Evolutionary conservation across 306 rosid genomes (phyloP).

Genomic region (Vigna trinervia): DNA sequence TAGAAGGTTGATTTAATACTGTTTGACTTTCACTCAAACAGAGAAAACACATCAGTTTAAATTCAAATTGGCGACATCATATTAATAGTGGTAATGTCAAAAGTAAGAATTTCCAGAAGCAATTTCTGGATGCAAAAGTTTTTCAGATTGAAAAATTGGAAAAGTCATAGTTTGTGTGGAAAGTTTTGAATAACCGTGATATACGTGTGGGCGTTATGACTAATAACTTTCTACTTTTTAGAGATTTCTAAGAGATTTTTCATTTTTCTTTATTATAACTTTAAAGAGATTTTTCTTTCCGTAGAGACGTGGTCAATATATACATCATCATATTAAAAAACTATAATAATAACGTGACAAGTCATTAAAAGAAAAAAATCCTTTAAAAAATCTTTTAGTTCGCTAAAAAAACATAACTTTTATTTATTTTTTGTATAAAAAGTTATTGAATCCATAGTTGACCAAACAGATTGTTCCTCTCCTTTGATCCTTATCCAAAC

Average conservation of each 20-base stretch:
- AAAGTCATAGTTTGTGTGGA: not conserved
- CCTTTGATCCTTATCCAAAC: slow-evolving; percentile 30
- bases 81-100: not conserved
- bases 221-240: not conserved
- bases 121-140: not conserved
- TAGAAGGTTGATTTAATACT: slow-evolving; percentile 1
- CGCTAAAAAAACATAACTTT: slow-evolving; percentile 42
- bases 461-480: not conserved
- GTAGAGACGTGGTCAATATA: not conserved
- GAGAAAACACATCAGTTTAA: not conserved
- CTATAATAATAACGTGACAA: slow-evolving; percentile 15
- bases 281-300: not conserved
- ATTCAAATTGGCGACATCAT: not conserved
- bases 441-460: slow-evolving; percentile 31
- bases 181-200: slow-evolving; percentile 1
- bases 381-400: slow-evolving; percentile 35
- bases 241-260: not conserved
- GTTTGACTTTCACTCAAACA: slow-evolving; percentile 10
- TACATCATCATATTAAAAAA: not conserved
- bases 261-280: no score
- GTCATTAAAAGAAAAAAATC: slow-evolving; percentile 21
- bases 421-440: not conserved
- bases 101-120: slow-evolving; percentile 33
- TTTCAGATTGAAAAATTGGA: not conserved
- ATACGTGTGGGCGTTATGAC: not conserved